Percentiles rank a stretch among this genome's conserved stretches.
Conservation (phyloP, 2,329 filamentous ascomycete species). For the Pseudogymnoascus sp. region DNA sequence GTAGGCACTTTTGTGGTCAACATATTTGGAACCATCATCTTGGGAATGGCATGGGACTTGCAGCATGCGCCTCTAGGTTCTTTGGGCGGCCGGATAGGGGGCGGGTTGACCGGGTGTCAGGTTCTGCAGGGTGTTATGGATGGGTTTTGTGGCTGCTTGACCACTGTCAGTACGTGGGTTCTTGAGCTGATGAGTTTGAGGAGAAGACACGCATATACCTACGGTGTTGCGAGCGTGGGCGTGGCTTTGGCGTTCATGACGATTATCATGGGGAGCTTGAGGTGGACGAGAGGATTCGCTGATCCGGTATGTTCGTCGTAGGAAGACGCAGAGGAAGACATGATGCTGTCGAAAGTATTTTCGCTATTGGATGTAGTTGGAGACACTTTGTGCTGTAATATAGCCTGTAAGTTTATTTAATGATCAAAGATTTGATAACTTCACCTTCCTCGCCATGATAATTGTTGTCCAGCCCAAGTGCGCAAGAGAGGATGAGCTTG, state of each 20-base stretch:
- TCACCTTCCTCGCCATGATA: background rate
- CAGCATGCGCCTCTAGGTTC: slow-evolving; percentile 49
- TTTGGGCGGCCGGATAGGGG: slow-evolving; percentile 16
- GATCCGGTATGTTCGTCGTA: slow-evolving; percentile 18
- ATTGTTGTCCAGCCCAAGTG: background rate
- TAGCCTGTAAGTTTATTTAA: background rate
- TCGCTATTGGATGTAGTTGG: background rate
- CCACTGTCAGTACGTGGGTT: slow-evolving; percentile 61
- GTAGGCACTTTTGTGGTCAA: slow-evolving; percentile 82
- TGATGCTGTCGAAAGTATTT: background rate
- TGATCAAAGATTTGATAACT: background rate
- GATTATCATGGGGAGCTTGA: slow-evolving; percentile 64
- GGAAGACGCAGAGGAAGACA: background rate
- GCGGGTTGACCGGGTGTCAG: slow-evolving; percentile 54
- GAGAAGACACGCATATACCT: slow-evolving; percentile 55
- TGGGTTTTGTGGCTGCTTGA: slow-evolving; percentile 59
- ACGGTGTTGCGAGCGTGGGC: slow-evolving; percentile 53
- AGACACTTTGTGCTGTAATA: background rate
- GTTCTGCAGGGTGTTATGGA: slow-evolving; percentile 58
- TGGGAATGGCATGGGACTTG: slow-evolving; percentile 71
- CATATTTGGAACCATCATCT: slow-evolving; percentile 61
- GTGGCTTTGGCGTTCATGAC: slow-evolving; percentile 52
- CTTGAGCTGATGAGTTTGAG: slow-evolving; percentile 47
- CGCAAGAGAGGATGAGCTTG: background rate
- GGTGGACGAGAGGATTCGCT: slow-evolving; percentile 57